Base-by-base conservation (phyloP, 768 basidiomycete species). In the Amanita thiersii region DNA sequence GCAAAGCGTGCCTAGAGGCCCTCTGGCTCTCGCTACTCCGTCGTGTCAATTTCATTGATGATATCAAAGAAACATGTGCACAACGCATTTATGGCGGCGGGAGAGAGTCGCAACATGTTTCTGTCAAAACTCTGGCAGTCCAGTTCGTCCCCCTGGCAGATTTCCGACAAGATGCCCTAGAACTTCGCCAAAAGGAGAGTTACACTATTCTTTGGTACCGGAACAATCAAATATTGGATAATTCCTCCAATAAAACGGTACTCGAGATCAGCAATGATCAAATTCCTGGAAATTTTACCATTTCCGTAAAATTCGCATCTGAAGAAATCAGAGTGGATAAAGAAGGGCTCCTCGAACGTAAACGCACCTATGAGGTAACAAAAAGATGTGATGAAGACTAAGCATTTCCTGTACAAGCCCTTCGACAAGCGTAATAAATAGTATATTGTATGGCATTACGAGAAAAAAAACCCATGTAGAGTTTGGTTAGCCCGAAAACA, bases 1-100 rank as follows among this genome's bases (percentile, higher is more conserved):
- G 86, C 67, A 75, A 67, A 48, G 78, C 75, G 38, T 89, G 86
- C 53, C 51, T 73, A 10, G 86, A 88, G 48, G 82, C 73, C 4
- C 73, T 88, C 23, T 88, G 86, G 85, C 59, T 75, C 35, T 66
- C 75, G 12, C 73, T 86, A 15, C 67, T 86, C 5, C 56, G 59
- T 31, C 70, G 70, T 25, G 60, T 87, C 40, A 66, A 63, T 52
- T 70, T 86, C 51, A 74, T 88, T 51, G 84, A 88, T 46, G 55
- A 56, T 14, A 50, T 80, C 29, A 52, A 56, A 15, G 59, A 67
- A 49, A 52, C 48, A 2, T 81, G 77, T 52, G 38, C 52, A n/a
- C 31, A 44, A 12, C 33, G 34, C n/a, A 11, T n/a, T 11, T 8
- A 8, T 26, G 35, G 14, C 10, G 33, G 37, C 5, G 25, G 17